Conservation (phyloP, 106 monocot genomes). For the Chionographis japonica region DNA sequence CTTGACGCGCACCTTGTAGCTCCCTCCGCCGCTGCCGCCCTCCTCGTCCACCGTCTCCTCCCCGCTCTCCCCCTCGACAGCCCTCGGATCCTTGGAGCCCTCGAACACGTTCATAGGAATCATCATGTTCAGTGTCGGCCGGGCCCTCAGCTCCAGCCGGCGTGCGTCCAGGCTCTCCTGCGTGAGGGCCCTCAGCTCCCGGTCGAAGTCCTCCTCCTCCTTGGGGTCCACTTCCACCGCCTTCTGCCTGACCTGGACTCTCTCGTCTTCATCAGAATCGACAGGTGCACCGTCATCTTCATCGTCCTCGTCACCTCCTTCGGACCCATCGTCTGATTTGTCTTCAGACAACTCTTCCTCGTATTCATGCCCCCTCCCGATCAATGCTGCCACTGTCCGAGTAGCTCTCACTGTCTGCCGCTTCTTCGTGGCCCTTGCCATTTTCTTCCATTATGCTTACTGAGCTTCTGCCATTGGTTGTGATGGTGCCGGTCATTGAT, state of each 20-base stretch:
- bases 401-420: slow-evolving; percentile 81
- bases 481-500: not conserved
- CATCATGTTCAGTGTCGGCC: slow-evolving; percentile 85
- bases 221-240: slow-evolving; percentile 64
- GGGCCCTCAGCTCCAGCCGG: slow-evolving; percentile 60
- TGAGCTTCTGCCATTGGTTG: slow-evolving; percentile 36
- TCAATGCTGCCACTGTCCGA: slow-evolving; percentile 78
- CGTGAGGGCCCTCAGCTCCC: slow-evolving; percentile 75
- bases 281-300: slow-evolving; percentile 49
- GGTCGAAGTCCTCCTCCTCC: slow-evolving; percentile 89
- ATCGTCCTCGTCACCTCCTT: slow-evolving; percentile 65
- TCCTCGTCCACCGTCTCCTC: slow-evolving; percentile 84
- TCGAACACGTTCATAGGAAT: slow-evolving; percentile 95
- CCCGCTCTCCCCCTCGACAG: slow-evolving; percentile 69
- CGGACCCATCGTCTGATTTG: slow-evolving; percentile 63
- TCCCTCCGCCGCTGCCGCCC: slow-evolving; percentile 33
- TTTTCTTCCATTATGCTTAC: slow-evolving; percentile 52
- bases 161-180: slow-evolving; percentile 95
- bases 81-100: slow-evolving; percentile 59
- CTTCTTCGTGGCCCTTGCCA: slow-evolving; percentile 46
- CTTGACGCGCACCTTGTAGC: slow-evolving; percentile 69
- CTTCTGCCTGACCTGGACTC: slow-evolving; percentile 72
- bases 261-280: slow-evolving; percentile 84
- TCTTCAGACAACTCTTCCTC: slow-evolving; percentile 79
- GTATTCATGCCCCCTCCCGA: slow-evolving; percentile 50